phyloP scores from a whole-genome alignment of 352 stramenopile species.

The Thraustotheca clavata region DNA sequence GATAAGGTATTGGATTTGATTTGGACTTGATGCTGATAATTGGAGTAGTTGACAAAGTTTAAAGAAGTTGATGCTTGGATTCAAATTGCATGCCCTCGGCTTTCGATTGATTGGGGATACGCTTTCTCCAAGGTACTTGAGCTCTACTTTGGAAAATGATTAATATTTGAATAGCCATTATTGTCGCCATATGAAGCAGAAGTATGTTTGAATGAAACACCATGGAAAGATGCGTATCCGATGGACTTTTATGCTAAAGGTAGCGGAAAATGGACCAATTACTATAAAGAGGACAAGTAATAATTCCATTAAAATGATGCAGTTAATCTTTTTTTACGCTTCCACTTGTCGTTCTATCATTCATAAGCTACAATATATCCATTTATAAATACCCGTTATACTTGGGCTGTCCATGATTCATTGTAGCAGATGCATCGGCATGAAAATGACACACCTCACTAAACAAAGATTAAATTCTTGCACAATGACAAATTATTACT shows the following conservation, averaged over 20 bases:
- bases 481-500: slow-evolving; percentile 32
- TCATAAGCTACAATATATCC: too few relatives aligned
- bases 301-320: neutral
- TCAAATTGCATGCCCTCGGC: slow-evolving; percentile 96
- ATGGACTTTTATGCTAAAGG: slow-evolving; percentile 99
- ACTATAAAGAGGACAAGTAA: slow-evolving; percentile 58
- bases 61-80: slow-evolving; percentile 94
- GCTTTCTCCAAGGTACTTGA: slow-evolving; percentile 86
- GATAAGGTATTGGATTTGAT: slow-evolving; percentile 59
- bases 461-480: neutral
- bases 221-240: slow-evolving; percentile 91
- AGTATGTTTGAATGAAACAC: slow-evolving; percentile 86
- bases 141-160: neutral
- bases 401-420: neutral
- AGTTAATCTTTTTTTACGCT: too few relatives aligned
- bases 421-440: neutral
- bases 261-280: slow-evolving; percentile 96
- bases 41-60: slow-evolving; percentile 75
- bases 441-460: slow-evolving; percentile 22
- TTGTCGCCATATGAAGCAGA: slow-evolving; percentile 97
- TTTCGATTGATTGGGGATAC: slow-evolving; percentile 99
- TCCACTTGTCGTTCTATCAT: too few relatives aligned
- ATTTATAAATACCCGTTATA: too few relatives aligned
- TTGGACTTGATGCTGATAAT: neutral
- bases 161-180: slow-evolving; percentile 54